Conservation (phyloP, 768 basidiomycete genomes). For the Termitomyces sp. region DNA sequence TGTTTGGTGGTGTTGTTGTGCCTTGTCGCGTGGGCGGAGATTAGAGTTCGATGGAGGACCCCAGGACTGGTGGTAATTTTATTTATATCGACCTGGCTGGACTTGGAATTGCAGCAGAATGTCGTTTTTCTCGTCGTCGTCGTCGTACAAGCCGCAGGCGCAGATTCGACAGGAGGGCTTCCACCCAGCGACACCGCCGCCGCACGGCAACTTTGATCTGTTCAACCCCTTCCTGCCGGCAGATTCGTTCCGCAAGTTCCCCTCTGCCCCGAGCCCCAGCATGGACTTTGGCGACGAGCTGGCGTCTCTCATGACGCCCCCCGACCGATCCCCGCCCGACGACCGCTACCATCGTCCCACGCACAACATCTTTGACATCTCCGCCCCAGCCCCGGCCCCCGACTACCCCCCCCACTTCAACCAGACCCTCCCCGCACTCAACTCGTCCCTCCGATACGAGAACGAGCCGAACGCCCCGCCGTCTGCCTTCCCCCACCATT, state of each 20-base stretch:
- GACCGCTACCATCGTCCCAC: slow-evolving; percentile 21
- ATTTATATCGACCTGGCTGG: slow-evolving; percentile 5
- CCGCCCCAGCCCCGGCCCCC: slow-evolving; percentile 34
- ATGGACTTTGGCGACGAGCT: slow-evolving; percentile 72
- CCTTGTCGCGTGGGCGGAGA: slow-evolving; percentile 16
- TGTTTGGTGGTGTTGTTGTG: slow-evolving; percentile 6
- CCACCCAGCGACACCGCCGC: slow-evolving; percentile 39
- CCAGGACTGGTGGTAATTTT: not conserved
- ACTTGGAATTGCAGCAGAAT: not conserved
- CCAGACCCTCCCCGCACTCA: slow-evolving; percentile 47
- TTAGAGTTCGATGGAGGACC: slow-evolving; percentile 17
- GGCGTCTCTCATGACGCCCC: slow-evolving; percentile 37
- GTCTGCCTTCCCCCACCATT: slow-evolving; percentile 27
- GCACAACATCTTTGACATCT: slow-evolving; percentile 65
- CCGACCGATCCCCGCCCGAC: not conserved
- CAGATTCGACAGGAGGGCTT: slow-evolving; percentile 71
- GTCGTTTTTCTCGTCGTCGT: slow-evolving; percentile 30
- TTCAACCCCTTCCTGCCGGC: slow-evolving; percentile 44
- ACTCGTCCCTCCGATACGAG: slow-evolving; percentile 49
- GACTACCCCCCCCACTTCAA: slow-evolving; percentile 38
- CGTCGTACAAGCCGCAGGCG: slow-evolving; percentile 47
- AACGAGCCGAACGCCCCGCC: slow-evolving; percentile 31
- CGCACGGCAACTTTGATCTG: slow-evolving; percentile 27
- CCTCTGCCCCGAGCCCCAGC: slow-evolving; percentile 19
- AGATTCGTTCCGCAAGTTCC: slow-evolving; percentile 54